phyloP scores from a whole-genome alignment of 192 early-diverging fungal genomes.

The Rhizoclosmatium sp. region DNA sequence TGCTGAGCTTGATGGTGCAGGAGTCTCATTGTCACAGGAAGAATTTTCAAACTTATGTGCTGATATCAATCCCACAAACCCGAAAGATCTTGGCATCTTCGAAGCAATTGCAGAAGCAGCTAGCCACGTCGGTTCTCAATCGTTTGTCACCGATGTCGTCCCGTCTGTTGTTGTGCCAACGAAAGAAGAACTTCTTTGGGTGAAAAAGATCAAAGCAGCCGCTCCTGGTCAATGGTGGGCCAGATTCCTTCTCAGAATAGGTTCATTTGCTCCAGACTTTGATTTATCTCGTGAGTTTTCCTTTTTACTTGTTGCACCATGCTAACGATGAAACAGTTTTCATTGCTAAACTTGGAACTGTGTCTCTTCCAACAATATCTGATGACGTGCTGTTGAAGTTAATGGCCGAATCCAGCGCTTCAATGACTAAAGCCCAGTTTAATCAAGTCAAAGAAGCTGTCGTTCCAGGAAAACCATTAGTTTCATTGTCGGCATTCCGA shows the following conservation, averaged over 20 bases:
- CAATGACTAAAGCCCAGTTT: background rate
- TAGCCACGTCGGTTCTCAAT: background rate
- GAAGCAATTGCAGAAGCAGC: constrained; percentile 20
- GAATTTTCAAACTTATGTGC: background rate
- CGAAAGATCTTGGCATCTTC: constrained; percentile 12
- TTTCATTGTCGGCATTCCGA: constrained; percentile 17
- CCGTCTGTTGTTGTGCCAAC: constrained; percentile 1
- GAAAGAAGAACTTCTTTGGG: constrained; percentile 16
- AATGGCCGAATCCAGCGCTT: background rate
- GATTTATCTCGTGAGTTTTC: background rate
- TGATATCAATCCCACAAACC: constrained; percentile 2
- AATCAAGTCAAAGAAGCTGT: constrained; percentile 22
- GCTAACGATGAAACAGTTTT: background rate
- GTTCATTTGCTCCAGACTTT: constrained; percentile 18
- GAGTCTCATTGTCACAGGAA: constrained; percentile 8
- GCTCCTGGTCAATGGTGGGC: constrained; percentile 32
- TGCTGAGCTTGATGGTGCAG: background rate
- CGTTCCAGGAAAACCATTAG: constrained; percentile 29
- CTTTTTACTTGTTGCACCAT: background rate
- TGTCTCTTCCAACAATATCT: background rate
- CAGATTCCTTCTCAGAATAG: constrained; percentile 19
- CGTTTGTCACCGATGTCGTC: constrained; percentile 4
- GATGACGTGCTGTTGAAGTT: constrained; percentile 5
- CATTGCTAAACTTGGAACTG: constrained; percentile 4
- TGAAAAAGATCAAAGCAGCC: constrained; percentile 12